Evolutionary conservation across 768 basidiomycete species (phyloP).

Genomic region (Dioszegia aurantiaca): DNA sequence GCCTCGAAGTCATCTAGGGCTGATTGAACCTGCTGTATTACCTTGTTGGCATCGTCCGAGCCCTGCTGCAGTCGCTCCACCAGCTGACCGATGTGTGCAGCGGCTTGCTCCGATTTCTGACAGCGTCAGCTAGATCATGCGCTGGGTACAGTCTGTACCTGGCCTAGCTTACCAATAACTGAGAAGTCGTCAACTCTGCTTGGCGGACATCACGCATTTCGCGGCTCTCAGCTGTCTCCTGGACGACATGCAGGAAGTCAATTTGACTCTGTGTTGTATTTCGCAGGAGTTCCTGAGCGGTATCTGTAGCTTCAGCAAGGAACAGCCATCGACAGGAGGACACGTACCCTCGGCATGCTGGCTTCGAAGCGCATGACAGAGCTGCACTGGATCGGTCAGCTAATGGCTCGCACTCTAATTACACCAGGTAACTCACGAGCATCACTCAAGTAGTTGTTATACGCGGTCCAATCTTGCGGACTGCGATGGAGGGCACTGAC

Average conservation of each 20-base stretch:
- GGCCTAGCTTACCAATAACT: neutral
- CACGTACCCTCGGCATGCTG: conserved; percentile 31
- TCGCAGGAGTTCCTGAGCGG: conserved; percentile 29
- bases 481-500: conserved; percentile 44
- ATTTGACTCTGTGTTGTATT: conserved; percentile 42
- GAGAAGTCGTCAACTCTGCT: neutral
- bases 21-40: neutral
- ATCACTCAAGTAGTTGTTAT: conserved; percentile 45
- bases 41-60: neutral
- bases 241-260: conserved; percentile 18
- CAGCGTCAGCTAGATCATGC: neutral
- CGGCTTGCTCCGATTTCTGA: conserved; percentile 3
- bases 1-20: neutral
- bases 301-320: conserved; percentile 16
- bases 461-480: conserved; percentile 50
- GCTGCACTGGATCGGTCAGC: conserved; percentile 30
- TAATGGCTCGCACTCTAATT: neutral
- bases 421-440: conserved; percentile 32
- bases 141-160: no score
- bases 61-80: neutral
- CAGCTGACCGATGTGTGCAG: neutral
- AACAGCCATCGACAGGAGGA: no score
- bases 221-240: neutral
- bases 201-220: neutral
- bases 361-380: conserved; percentile 39